phyloP scores from a whole-genome alignment of 2,329 filamentous ascomycete genomes.

The Arthrobotrys conoides region DNA sequence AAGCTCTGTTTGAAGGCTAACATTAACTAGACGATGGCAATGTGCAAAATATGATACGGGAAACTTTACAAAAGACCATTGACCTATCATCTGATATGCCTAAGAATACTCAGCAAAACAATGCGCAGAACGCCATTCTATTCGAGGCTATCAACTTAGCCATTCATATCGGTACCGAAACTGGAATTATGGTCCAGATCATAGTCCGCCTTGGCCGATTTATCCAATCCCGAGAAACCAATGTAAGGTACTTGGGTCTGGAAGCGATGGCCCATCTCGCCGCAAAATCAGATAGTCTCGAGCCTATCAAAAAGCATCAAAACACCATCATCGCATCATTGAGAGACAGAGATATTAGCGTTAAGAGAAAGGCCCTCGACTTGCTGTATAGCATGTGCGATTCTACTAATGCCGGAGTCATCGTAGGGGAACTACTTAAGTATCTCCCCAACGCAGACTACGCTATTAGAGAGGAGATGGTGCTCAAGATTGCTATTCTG shows the following conservation, averaged over 20 bases:
- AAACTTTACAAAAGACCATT: slow-evolving; percentile 90
- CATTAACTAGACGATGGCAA: slow-evolving; percentile 82
- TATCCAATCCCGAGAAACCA: slow-evolving; percentile 96
- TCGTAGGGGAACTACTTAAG: slow-evolving; percentile 92
- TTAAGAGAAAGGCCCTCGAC: slow-evolving; percentile 94
- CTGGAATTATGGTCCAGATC: slow-evolving; percentile 94
- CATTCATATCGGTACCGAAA: slow-evolving; percentile 96
- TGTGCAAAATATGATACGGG: slow-evolving; percentile 89
- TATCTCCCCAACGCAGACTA: slow-evolving; percentile 98
- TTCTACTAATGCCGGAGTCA: slow-evolving; percentile 89
- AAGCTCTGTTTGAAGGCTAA: slow-evolving; percentile 45
- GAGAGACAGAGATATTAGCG: slow-evolving; percentile 95
- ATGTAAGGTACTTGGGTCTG: slow-evolving; percentile 93
- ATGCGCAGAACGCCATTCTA: slow-evolving; percentile 95
- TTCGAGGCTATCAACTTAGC: slow-evolving; percentile 99
- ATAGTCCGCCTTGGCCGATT: slow-evolving; percentile 92
- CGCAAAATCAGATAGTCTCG: slow-evolving; percentile 90
- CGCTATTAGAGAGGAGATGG: slow-evolving; percentile 98
- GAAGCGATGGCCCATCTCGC: slow-evolving; percentile 99
- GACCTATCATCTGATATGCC: slow-evolving; percentile 92
- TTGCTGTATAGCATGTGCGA: slow-evolving; percentile 99
- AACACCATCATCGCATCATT: slow-evolving; percentile 94
- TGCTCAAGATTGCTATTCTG: slow-evolving; percentile 96
- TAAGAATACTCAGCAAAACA: slow-evolving; percentile 99
- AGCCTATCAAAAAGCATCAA: slow-evolving; percentile 98